Evolutionary conservation across 2,329 filamentous ascomycete genomes (phyloP), one percentile per base, ranked within the genome.

Genomic region (Colletotrichum agaves): DNA sequence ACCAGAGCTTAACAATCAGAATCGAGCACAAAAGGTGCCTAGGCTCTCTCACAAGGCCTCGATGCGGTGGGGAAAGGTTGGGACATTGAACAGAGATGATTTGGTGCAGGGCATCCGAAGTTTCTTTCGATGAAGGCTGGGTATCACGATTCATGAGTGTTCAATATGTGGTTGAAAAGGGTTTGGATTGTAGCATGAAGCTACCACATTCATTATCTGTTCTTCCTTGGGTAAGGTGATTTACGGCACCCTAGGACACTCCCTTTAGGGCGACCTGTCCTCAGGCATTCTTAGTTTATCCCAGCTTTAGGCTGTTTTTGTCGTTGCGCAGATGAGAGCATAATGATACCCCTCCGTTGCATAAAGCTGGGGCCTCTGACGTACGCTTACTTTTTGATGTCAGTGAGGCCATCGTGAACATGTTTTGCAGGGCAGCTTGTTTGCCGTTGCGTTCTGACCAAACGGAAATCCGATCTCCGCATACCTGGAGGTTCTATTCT

Each of bases 21-120:
- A 4, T 13, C 53, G 62, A 13, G 44, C 37, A 19, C 35, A 56
- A 39, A 71, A 71, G 43, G 37, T 60, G 8, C 58, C 62, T 4
- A 69, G 35, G 13, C 31, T 69, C 11, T 55, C 67, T 2, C 65
- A 70, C 11, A 78, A 76, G 67, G 73, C 78, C 5, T 71, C 75
- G 23, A 76, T 75, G 46, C 76, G 78, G 61, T 81, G 80, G 81
- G 72, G 75, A 23, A 79, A 75, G 65, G 75, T 78, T 7, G 74
- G 78, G 7, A 72, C 73, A 35, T 73, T 78, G 61, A 81, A 80
- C 70, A 77, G 76, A 47, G 78, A 79, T 12, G 72, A 78, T 27
- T 74, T 80, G 71, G 76, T 79, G 17, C 78, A 80, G 63, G 78
- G 81, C 8, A 76, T 83, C 61, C 80, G 82, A 44, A 82, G 76